Percentiles rank a stretch among this genome's conserved stretches.
Evolutionary conservation across 257 asterid species (phyloP).

Genomic region (Osmanthus fragrans): DNA sequence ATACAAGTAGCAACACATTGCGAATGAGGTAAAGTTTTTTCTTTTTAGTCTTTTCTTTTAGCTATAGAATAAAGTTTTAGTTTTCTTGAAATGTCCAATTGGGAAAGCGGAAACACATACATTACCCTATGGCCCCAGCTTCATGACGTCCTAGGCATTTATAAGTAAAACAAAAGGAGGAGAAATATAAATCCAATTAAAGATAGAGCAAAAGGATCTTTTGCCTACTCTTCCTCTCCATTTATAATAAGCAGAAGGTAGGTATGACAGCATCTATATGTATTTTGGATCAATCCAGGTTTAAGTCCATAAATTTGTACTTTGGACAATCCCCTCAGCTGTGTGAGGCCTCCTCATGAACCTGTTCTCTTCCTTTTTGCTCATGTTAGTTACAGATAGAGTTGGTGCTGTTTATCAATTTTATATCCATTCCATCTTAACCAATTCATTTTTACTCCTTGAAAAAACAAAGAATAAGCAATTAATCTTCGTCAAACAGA

Average conservation of each 20-base stretch:
- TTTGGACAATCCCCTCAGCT: no score
- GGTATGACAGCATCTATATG: background rate
- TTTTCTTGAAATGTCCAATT: background rate
- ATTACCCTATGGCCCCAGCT: background rate
- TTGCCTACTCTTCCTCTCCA: background rate
- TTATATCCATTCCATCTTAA: background rate
- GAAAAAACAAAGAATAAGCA: background rate
- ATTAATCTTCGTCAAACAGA: background rate
- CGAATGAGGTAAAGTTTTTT: background rate
- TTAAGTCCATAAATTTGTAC: background rate
- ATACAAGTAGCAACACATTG: background rate
- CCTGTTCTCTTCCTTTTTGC: background rate
- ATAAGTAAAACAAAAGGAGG: background rate
- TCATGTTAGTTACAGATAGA: background rate
- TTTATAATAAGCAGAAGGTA: background rate
- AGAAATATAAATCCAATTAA: background rate
- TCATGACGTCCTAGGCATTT: background rate
- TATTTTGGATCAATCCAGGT: background rate
- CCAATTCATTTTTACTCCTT: background rate
- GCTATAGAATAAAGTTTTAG: background rate
- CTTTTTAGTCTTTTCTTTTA: background rate
- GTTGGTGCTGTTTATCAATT: background rate
- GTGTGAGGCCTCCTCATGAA: background rate
- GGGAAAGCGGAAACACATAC: background rate
- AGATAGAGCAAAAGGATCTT: background rate